These are phyloP conservation scores for Picea glauca DNA, from an alignment of 75 land plant species.

Conservation along the genomic window DNA sequence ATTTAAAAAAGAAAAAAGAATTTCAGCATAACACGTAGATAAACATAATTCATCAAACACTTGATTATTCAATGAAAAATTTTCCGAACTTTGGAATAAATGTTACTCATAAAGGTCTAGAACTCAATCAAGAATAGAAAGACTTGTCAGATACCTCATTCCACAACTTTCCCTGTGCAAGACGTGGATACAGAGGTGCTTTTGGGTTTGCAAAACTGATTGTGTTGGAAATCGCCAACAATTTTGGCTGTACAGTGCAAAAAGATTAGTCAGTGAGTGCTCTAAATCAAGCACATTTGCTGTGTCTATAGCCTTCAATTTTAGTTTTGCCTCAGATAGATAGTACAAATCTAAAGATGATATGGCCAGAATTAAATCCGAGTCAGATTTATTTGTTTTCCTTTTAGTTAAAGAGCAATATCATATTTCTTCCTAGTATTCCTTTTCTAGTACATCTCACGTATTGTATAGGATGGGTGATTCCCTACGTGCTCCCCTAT, in stretches of 20 bases:
- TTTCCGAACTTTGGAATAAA: background rate
- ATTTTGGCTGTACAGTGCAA: conserved; percentile 61
- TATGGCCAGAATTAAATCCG: too few relatives aligned
- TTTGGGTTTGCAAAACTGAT: conserved; percentile 73
- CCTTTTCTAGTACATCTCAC: too few relatives aligned
- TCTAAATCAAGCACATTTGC: background rate
- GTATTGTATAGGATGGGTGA: too few relatives aligned
- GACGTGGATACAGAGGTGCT: conserved; percentile 87
- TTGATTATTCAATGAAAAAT: background rate
- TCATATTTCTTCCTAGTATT: too few relatives aligned
- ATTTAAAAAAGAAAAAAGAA: background rate
- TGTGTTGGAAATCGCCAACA: conserved; percentile 75
- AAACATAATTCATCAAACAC: background rate
- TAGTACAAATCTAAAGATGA: too few relatives aligned
- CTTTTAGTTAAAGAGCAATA: too few relatives aligned
- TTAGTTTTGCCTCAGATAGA: too few relatives aligned
- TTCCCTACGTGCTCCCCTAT: too few relatives aligned
- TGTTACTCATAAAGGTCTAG: background rate
- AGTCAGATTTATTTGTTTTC: too few relatives aligned
- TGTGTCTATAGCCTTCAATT: background rate
- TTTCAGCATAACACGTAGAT: background rate
- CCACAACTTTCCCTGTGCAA: conserved; percentile 77
- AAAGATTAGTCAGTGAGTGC: background rate
- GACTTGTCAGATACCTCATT: conserved; percentile 43
- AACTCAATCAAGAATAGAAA: background rate